phyloP scores from a whole-genome alignment of 2,329 filamentous ascomycete species.

The Amesomyces nigricolor region DNA sequence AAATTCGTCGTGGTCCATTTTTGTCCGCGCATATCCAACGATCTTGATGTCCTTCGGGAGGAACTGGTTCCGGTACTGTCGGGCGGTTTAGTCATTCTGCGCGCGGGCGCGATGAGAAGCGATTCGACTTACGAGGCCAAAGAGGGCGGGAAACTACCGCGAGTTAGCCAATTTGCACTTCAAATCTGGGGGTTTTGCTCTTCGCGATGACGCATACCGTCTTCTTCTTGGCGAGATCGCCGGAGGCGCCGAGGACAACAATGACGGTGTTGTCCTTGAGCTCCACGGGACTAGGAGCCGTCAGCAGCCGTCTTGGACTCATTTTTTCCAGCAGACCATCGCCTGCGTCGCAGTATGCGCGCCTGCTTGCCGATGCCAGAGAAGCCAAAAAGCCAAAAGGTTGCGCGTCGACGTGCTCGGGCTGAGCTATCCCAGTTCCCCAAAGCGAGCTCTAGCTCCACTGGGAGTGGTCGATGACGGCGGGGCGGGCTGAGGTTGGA shows the following conservation, averaged over 20 bases:
- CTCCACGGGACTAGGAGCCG: conserved; percentile 66
- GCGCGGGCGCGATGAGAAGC: not conserved
- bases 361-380: not conserved
- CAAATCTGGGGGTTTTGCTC: conserved; percentile 16
- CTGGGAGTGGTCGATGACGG: conserved; percentile 17
- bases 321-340: conserved; percentile 1
- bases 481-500: conserved; percentile 21
- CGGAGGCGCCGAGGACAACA: conserved; percentile 92
- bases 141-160: conserved; percentile 83
- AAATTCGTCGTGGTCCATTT: conserved; percentile 98
- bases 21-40: conserved; percentile 97
- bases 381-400: not conserved
- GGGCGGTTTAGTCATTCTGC: conserved; percentile 21
- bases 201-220: conserved; percentile 53
- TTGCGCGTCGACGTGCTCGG: not conserved
- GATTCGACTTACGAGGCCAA: conserved; percentile 74
- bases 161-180: conserved; percentile 30
- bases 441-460: conserved; percentile 16
- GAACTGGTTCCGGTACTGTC: conserved; percentile 95
- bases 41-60: conserved; percentile 95
- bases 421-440: conserved; percentile 17
- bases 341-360: not conserved
- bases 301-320: conserved; percentile 34
- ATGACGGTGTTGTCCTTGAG: conserved; percentile 98
- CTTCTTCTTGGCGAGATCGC: conserved; percentile 99